A percentile compares a stretch with the other conserved stretches of the same genome.
Conservation (phyloP, 768 basidiomycete genomes). For the Hypholoma fasciculare region DNA sequence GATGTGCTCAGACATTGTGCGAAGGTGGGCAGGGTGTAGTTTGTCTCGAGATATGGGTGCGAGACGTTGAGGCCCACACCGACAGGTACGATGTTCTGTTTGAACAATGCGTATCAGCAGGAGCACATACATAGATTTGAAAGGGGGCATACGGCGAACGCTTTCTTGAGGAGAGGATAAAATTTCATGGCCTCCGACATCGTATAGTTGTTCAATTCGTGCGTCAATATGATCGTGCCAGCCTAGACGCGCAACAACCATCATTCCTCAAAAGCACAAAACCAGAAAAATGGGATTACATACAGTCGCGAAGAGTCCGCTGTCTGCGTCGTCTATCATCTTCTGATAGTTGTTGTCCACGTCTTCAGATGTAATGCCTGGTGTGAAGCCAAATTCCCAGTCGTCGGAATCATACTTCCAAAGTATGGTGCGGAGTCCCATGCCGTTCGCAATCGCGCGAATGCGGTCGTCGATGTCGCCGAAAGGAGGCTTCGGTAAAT, state of each 20-base stretch:
- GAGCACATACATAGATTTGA: background rate
- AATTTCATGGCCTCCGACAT: conserved; percentile 57
- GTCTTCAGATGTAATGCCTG: conserved; percentile 37
- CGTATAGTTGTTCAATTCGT: conserved; percentile 61
- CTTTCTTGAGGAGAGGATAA: conserved; percentile 41
- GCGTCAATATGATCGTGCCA: conserved; percentile 55
- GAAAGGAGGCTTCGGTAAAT: conserved; percentile 50
- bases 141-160: conserved; percentile 40
- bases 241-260: conserved; percentile 24
- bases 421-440: conserved; percentile 70
- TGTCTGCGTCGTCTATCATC: conserved; percentile 48
- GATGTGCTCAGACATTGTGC: conserved; percentile 40
- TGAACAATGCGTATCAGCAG: background rate
- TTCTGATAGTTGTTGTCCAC: conserved; percentile 55
- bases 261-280: background rate
- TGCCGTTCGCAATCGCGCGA: conserved; percentile 63
- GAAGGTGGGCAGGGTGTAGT: conserved; percentile 43
- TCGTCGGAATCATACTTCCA: conserved; percentile 74
- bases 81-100: conserved; percentile 51
- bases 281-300: conserved; percentile 7
- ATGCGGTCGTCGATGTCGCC: conserved; percentile 78
- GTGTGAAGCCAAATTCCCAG: conserved; percentile 60
- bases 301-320: conserved; percentile 41
- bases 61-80: conserved; percentile 51
- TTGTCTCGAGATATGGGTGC: conserved; percentile 52